These are phyloP conservation scores for Nannizziopsis barbatae DNA, from an alignment of 2,329 filamentous ascomycete species.

Conservation along the genomic window DNA sequence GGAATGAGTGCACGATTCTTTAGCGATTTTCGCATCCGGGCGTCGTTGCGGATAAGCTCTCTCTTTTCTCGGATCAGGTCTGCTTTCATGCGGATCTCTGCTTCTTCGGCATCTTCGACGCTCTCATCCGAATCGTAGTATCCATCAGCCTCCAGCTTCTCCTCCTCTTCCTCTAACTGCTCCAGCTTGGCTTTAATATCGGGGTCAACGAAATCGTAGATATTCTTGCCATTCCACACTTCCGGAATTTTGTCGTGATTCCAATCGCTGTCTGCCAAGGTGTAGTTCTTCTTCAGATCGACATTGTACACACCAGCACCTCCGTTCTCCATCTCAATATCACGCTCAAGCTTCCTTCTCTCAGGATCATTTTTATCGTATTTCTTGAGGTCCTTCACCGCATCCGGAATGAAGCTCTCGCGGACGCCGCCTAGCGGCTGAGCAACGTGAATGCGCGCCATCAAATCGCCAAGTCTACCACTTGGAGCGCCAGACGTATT, in stretches of 20 bases:
- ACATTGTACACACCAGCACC: conserved; percentile 94
- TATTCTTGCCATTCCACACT: conserved; percentile 88
- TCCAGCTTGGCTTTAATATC: conserved; percentile 91
- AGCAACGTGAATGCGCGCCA: conserved; percentile 94
- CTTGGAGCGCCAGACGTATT: conserved; percentile 67
- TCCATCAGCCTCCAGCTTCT: conserved; percentile 78
- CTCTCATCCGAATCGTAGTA: conserved; percentile 82
- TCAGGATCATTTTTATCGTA: conserved; percentile 87
- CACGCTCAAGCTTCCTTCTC: conserved; percentile 64
- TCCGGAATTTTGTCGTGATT: conserved; percentile 94
- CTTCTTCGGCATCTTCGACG: conserved; percentile 78
- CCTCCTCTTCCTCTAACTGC: conserved; percentile 89
- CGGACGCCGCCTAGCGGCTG: conserved; percentile 72
- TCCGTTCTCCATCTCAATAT: conserved; percentile 83
- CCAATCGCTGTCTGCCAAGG: conserved; percentile 82
- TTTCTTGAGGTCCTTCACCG: conserved; percentile 66
- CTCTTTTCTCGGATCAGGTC: conserved; percentile 94
- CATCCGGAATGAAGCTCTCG: conserved; percentile 82
- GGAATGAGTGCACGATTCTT: conserved; percentile 96
- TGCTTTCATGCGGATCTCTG: conserved; percentile 80
- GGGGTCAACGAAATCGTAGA: conserved; percentile 93
- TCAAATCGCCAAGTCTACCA: conserved; percentile 75
- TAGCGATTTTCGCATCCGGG: conserved; percentile 86
- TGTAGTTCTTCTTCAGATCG: conserved; percentile 78
- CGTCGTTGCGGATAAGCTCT: conserved; percentile 81